Percentiles rank a stretch among this genome's conserved stretches.
phyloP scores from a whole-genome alignment of 1,139 yeast species.

The Suhomyces taliae region DNA sequence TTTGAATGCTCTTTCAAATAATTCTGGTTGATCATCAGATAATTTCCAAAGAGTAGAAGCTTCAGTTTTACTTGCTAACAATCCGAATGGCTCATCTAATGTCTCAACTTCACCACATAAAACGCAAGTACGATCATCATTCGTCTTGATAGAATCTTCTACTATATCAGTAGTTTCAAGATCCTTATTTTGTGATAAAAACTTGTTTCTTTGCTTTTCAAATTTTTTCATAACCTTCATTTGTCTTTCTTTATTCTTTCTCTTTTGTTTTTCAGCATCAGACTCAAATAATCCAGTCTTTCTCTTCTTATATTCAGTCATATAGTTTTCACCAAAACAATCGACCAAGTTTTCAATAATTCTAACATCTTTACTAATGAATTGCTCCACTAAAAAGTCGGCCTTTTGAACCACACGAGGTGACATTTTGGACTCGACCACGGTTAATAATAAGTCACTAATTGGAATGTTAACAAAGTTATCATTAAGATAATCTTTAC shows the following conservation, averaged over 20 bases:
- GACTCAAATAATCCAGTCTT: conserved; percentile 29
- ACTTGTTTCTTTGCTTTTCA: conserved; percentile 42
- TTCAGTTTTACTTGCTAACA: conserved; percentile 43
- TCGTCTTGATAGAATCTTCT: conserved; percentile 11
- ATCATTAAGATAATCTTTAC: conserved; percentile 38
- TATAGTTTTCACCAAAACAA: conserved; percentile 58
- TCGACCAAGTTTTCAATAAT: conserved; percentile 52
- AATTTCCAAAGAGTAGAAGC: conserved; percentile 49
- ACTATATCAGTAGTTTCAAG: conserved; percentile 17
- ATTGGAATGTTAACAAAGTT: conserved; percentile 56
- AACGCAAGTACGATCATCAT: conserved; percentile 50
- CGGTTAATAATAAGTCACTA: conserved; percentile 51
- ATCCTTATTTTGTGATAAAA: conserved; percentile 33
- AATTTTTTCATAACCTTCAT: conserved; percentile 42
- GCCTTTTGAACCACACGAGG: conserved; percentile 54
- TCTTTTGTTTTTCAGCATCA: conserved; percentile 46
- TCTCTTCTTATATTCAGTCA: conserved; percentile 39
- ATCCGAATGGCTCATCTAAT: conserved; percentile 49
- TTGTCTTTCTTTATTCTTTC: conserved; percentile 39
- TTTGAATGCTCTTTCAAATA: conserved; percentile 24
- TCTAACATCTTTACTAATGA: conserved; percentile 48
- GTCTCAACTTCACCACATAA: conserved; percentile 63
- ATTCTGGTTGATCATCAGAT: conserved; percentile 27
- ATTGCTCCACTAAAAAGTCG: conserved; percentile 49
- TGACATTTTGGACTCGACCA: conserved; percentile 53